Base-by-base conservation (phyloP, 2,329 filamentous ascomycete genomes). In the Xylariaceae sp. region DNA sequence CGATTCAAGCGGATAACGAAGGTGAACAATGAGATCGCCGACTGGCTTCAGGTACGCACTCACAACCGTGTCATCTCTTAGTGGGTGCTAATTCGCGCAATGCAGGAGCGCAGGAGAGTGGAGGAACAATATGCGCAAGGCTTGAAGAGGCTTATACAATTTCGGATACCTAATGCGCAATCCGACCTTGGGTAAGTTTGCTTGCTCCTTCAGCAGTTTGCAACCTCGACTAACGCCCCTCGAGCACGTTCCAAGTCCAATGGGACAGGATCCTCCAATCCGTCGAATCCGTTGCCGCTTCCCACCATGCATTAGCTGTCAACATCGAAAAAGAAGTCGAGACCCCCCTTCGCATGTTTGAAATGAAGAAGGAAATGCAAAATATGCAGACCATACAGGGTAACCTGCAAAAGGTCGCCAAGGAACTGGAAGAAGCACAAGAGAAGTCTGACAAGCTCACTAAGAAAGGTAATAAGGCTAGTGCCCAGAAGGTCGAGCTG, bases 261-360 rank as follows among this genome's bases (percentile, higher is more conserved):
- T 98, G 93, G 93, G 84, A 87, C 64, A 88, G 86, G 64, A 86
- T 98, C 54, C 74, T 94, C 51, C 79, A 80, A 57, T 85, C 90
- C 35, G 84, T 88, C 60, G 87, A 93, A 55, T 76, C 83, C 49
- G 80, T 94, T 53, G 92, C 93, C 48, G 79, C 85, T 51, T 89
- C 91, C 22, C 93, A 98, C 69, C 82, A 88, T 59, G 75, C 80
- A 27, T 83, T 96, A 51, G 85, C 89, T 48, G 76, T 83, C 53
- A 86, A 86, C 61, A 86, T 98, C 65, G 89, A 95, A 55, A 80
- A 82, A 54, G 92, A 97, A 64, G 86, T 97, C 59, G 93, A 97
- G 67, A 74, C 75, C 11, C 87, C 92, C 1, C 71, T 98, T 45
- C 86, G 90, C 58, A 79, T 80, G 37, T 97, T 93, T 63, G 76